A percentile compares a stretch with the other conserved stretches of the same genome.
phyloP scores from a whole-genome alignment of 129 eudicot genomes.

The Sambucus nigra region DNA sequence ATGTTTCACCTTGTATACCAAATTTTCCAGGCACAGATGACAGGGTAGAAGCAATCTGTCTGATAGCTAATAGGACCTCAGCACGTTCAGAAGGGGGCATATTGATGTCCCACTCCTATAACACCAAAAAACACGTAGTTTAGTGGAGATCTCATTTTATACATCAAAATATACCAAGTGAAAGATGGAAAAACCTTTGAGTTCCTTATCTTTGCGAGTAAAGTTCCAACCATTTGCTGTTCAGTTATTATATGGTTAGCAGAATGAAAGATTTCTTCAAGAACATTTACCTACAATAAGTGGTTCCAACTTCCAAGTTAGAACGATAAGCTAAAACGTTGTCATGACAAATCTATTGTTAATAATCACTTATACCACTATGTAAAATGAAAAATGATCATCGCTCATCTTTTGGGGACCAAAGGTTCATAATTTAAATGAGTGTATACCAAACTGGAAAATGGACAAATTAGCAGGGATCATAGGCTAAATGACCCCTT shows the following conservation, averaged over 20 bases:
- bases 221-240: slow-evolving; percentile 39
- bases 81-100: slow-evolving; percentile 67
- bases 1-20: slow-evolving; percentile 58
- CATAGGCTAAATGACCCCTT: too few relatives aligned
- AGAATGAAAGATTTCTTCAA: slow-evolving; percentile 71
- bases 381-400: too few relatives aligned
- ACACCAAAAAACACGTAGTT: slow-evolving; percentile 5
- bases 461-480: too few relatives aligned
- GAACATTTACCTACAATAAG: slow-evolving; percentile 48
- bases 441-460: too few relatives aligned
- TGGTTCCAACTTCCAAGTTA: slow-evolving; percentile 17
- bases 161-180: neutral
- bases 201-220: slow-evolving; percentile 62
- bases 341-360: neutral
- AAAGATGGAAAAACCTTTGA: slow-evolving; percentile 43
- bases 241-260: slow-evolving; percentile 33
- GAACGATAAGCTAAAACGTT: slow-evolving; percentile 5
- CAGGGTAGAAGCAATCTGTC: slow-evolving; percentile 47
- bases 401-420: too few relatives aligned
- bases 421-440: too few relatives aligned
- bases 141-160: slow-evolving; percentile 1
- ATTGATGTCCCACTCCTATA: slow-evolving; percentile 71
- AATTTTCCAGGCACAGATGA: slow-evolving; percentile 44
- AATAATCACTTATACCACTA: too few relatives aligned
- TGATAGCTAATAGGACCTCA: slow-evolving; percentile 56